Evolutionary conservation across 805 yeast species (phyloP).

Genomic region (Hanseniaspora lachancei): DNA sequence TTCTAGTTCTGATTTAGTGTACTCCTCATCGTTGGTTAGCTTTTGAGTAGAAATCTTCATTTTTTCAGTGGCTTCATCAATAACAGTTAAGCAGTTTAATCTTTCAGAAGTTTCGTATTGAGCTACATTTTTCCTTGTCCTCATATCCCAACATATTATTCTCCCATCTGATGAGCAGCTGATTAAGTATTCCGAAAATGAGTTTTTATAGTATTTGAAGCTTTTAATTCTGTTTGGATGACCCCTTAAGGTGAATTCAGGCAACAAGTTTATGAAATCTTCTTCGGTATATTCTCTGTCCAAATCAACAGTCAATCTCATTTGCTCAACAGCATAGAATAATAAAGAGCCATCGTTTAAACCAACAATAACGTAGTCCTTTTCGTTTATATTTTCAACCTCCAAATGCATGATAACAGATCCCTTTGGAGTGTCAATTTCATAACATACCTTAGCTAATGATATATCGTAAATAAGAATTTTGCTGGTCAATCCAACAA

Average conservation of each 20-base stretch:
- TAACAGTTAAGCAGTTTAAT: constrained; percentile 67
- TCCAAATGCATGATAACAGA: constrained; percentile 58
- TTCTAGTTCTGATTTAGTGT: constrained; percentile 17
- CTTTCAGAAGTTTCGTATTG: constrained; percentile 86
- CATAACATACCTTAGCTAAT: constrained; percentile 44
- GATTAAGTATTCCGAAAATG: constrained; percentile 38
- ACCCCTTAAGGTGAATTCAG: constrained; percentile 55
- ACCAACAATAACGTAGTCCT: constrained; percentile 53
- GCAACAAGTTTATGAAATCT: constrained; percentile 24
- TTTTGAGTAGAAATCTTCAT: constrained; percentile 48
- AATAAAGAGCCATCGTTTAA: constrained; percentile 57
- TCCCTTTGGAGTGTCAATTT: constrained; percentile 35
- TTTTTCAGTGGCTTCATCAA: constrained; percentile 69
- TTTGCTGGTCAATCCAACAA: constrained; percentile 59
- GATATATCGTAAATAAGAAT: constrained; percentile 53
- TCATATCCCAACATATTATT: constrained; percentile 78
- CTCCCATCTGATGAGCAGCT: constrained; percentile 89
- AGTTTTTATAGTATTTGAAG: constrained; percentile 41
- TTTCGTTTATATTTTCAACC: constrained; percentile 33
- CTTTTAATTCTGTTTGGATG: constrained; percentile 81
- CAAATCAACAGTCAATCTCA: constrained; percentile 6
- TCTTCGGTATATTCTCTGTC: constrained; percentile 25
- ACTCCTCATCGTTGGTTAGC: constrained; percentile 38
- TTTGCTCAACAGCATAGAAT: constrained; percentile 32
- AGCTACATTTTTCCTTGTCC: constrained; percentile 63